phyloP scores from a whole-genome alignment of 495 filamentous ascomycete species.

The Penicillium goetzii region DNA sequence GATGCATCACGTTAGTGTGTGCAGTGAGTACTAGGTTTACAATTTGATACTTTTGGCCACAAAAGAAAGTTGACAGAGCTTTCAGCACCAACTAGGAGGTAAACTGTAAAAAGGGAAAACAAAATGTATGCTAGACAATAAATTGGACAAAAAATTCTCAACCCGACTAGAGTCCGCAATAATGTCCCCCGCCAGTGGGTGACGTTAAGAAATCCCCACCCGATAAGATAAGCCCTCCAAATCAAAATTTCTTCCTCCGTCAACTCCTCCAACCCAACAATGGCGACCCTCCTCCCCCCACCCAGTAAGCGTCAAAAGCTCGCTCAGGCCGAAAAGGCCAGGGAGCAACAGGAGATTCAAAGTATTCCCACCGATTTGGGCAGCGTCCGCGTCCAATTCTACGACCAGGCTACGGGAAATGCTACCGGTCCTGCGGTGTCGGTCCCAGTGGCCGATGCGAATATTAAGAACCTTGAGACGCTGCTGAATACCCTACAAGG shows the following conservation, averaged over 20 bases:
- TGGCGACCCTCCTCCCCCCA: slow-evolving; percentile 89
- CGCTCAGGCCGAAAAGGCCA: slow-evolving; percentile 70
- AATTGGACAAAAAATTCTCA: neutral
- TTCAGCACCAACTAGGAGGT: no score
- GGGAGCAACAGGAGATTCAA: slow-evolving; percentile 76
- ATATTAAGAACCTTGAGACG: slow-evolving; percentile 85
- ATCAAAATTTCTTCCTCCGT: slow-evolving; percentile 31
- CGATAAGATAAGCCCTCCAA: slow-evolving; percentile 21
- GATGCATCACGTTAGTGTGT: no score
- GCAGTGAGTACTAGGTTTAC: no score
- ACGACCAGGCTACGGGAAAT: slow-evolving; percentile 78
- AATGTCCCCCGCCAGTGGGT: neutral
- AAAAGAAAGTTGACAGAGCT: no score
- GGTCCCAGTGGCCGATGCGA: slow-evolving; percentile 83
- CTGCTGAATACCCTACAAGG: slow-evolving; percentile 87
- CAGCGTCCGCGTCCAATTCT: slow-evolving; percentile 82
- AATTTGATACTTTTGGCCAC: no score
- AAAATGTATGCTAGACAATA: neutral
- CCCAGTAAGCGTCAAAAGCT: slow-evolving; percentile 89
- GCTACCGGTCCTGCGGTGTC: slow-evolving; percentile 71
- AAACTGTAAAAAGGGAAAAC: no score
- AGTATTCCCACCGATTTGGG: slow-evolving; percentile 72
- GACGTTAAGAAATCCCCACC: neutral
- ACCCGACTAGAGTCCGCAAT: no score
- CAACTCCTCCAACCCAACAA: slow-evolving; percentile 41